phyloP scores from a whole-genome alignment of 768 basidiomycete species.

The Mycena olivaceomarginata region DNA sequence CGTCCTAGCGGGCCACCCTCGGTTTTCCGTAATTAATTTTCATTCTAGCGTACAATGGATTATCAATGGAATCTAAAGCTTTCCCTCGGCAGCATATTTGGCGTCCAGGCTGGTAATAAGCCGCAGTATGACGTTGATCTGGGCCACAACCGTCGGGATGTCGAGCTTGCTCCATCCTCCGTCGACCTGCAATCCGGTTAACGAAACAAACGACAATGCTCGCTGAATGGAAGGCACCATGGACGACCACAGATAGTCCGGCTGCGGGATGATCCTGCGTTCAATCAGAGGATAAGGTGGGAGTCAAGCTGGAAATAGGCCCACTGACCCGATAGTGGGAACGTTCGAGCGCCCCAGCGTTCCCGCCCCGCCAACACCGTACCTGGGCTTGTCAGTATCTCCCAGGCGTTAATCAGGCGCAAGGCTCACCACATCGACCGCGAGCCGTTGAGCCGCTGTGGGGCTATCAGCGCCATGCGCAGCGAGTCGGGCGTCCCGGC shows the following conservation, averaged over 20 bases:
- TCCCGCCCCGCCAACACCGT: slow-evolving; percentile 54
- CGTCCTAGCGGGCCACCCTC: slow-evolving; percentile 26
- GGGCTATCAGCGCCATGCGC: slow-evolving; percentile 56
- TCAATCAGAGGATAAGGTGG: background rate
- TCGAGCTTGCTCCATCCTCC: slow-evolving; percentile 56
- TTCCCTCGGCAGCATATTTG: slow-evolving; percentile 27
- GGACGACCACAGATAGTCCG: slow-evolving; percentile 54
- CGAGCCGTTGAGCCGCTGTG: slow-evolving; percentile 46
- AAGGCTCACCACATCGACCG: slow-evolving; percentile 47
- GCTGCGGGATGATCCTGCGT: slow-evolving; percentile 54
- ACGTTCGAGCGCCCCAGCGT: slow-evolving; percentile 49
- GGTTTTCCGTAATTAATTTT: slow-evolving; percentile 17
- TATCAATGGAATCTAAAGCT: slow-evolving; percentile 12
- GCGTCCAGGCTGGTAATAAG: slow-evolving; percentile 50
- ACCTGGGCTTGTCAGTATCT: slow-evolving; percentile 16
- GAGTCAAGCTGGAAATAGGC: background rate
- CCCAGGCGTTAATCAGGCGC: background rate
- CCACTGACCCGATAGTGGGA: slow-evolving; percentile 53
- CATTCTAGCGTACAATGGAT: background rate
- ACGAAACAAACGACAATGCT: background rate
- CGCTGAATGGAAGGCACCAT: slow-evolving; percentile 23
- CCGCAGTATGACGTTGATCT: slow-evolving; percentile 52
- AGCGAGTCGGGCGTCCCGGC: slow-evolving; percentile 49
- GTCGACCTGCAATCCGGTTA: slow-evolving; percentile 33
- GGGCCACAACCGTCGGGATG: slow-evolving; percentile 46